Evolutionary conservation across 2,329 filamentous ascomycete genomes (phyloP).

Genomic region (Exophiala alcalophila): DNA sequence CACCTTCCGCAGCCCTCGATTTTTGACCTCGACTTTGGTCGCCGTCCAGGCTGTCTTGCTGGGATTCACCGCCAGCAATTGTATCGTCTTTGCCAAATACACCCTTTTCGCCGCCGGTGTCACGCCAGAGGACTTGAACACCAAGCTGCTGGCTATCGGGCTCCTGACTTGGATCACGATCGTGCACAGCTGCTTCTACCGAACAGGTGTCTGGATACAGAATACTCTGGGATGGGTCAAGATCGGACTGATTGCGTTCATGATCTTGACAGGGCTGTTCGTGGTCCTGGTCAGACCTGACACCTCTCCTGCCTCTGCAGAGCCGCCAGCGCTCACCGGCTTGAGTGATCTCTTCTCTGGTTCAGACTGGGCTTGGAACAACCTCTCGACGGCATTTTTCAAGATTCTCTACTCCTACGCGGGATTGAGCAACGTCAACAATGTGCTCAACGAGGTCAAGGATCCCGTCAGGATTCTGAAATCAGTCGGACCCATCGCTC

Average conservation of each 20-base stretch:
- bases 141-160: constrained; percentile 57
- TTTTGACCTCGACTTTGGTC: constrained; percentile 62
- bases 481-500: constrained; percentile 58
- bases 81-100: constrained; percentile 67
- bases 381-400: constrained; percentile 63
- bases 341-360: constrained; percentile 61
- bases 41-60: constrained; percentile 63
- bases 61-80: constrained; percentile 65
- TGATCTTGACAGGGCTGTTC: constrained; percentile 60
- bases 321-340: constrained; percentile 22
- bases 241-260: constrained; percentile 36
- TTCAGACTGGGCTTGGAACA: constrained; percentile 67
- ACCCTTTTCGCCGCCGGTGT: constrained; percentile 57
- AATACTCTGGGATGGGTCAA: constrained; percentile 29
- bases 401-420: constrained; percentile 68
- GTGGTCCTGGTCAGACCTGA: constrained; percentile 46
- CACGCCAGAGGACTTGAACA: constrained; percentile 50
- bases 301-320: constrained; percentile 6
- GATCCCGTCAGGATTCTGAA: constrained; percentile 65
- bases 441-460: constrained; percentile 69
- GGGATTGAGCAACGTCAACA: constrained; percentile 64
- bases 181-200: constrained; percentile 58
- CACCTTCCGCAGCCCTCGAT: constrained; percentile 61
- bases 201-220: constrained; percentile 29
- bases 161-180: constrained; percentile 57